Evolutionary conservation across 1,139 yeast genomes (phyloP), one percentile per base, ranked within the genome.

Genomic region (Zygosaccharomyces pseudobailii): DNA sequence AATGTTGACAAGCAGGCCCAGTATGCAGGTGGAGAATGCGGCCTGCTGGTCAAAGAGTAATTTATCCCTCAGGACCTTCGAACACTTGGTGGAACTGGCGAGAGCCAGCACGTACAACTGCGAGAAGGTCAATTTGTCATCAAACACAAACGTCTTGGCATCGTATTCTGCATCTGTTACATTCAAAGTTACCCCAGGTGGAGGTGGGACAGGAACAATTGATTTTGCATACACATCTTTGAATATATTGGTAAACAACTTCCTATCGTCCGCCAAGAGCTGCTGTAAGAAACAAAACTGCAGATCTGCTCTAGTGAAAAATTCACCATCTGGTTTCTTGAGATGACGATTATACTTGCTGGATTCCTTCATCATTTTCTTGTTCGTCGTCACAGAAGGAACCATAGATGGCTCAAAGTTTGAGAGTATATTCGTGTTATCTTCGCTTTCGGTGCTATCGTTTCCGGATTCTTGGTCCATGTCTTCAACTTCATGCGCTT

Each of bases 311-410:
- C 97, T 74, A 85, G 95, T 86, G 52, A 90, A 80, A 17, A 96
- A 95, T 58, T 87, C 95, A 4, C 97, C 97, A 61, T 92, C 97
- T 17, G 81, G 75, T 62, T 90, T 90, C 66, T 90, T 92, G 57
- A 92, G 70, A 63, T 87, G 95, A 42, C 86, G 74, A 22, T 57
- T 58, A 33, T 62, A 63, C 41, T 58, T 57, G 39, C 61, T 60
- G 19, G 59, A 51, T 38, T 55, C 57, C 42, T 55, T 47, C 53
- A 48, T 45, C 36, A 31, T 48, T 36, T 48, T 48, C 32, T 45
- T 43, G 36, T 27, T 43, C 6, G 51, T 47, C 2, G 49, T 46
- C 20, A 51, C 49, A n/a, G 50, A 46, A 13, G 52, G 52, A 7
- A 49, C 52, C 40, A 46, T 36, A 3, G 54, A 45, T n/a, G 43